phyloP scores from a whole-genome alignment of 2,329 filamentous ascomycete genomes.

The Cercospora janseana region DNA sequence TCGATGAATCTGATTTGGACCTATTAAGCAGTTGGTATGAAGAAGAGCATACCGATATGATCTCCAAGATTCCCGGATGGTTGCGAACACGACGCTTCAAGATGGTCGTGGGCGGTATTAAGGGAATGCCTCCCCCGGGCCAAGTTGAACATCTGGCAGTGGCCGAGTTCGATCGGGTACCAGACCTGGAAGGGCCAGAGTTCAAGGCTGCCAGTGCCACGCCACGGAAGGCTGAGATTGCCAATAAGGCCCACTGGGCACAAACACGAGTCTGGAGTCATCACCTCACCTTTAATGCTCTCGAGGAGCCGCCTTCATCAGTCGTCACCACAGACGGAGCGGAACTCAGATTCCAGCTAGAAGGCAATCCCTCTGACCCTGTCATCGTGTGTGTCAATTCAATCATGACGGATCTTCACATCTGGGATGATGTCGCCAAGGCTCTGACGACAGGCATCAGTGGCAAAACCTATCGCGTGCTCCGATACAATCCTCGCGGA shows the following conservation, averaged over 20 bases:
- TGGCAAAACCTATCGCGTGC: conserved; percentile 63
- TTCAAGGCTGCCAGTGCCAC: conserved; percentile 64
- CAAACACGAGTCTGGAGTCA: conserved; percentile 64
- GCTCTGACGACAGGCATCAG: conserved; percentile 57
- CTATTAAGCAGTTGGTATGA: conserved; percentile 68
- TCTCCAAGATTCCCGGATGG: conserved; percentile 77
- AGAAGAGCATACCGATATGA: conserved; percentile 70
- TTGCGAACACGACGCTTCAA: conserved; percentile 68
- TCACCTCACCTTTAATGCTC: conserved; percentile 73
- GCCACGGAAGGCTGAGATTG: conserved; percentile 59
- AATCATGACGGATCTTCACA: conserved; percentile 71
- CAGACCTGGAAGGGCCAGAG: conserved; percentile 65
- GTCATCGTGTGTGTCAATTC: conserved; percentile 76
- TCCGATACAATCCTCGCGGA: conserved; percentile 76
- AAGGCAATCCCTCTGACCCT: conserved; percentile 69
- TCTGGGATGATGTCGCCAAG: conserved; percentile 75
- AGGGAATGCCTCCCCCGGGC: conserved; percentile 43
- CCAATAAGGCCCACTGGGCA: conserved; percentile 56
- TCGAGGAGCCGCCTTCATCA: conserved; percentile 62
- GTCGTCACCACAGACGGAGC: conserved; percentile 68
- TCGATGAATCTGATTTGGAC: conserved; percentile 57
- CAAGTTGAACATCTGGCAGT: conserved; percentile 62
- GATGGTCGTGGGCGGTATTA: conserved; percentile 61
- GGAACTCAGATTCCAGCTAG: conserved; percentile 68
- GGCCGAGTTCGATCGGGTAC: conserved; percentile 68